A percentile compares a stretch with the other conserved stretches of the same genome.
Conservation (phyloP, 2,329 filamentous ascomycete species). For the Calonectria henricotiae region DNA sequence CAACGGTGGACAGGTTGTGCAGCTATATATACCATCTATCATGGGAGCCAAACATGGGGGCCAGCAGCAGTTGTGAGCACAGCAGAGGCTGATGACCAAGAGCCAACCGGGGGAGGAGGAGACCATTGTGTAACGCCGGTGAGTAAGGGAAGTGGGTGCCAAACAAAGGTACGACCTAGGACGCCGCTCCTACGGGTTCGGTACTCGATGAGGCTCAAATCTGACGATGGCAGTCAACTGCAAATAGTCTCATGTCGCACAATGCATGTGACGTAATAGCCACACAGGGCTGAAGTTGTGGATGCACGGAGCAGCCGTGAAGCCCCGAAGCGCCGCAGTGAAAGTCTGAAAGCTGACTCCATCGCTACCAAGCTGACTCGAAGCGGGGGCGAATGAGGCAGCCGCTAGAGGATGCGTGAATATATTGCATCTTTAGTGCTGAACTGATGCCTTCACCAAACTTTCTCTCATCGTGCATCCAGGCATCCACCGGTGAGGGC, state of each 20-base stretch:
- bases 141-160: background rate
- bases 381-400: background rate
- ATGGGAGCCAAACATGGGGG: background rate
- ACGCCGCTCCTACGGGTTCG: slow-evolving; percentile 22
- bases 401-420: too few species aligned
- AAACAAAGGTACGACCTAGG: background rate
- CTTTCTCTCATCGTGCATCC: background rate
- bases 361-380: background rate
- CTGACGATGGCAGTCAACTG: slow-evolving; percentile 23
- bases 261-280: slow-evolving; percentile 32
- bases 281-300: slow-evolving; percentile 14
- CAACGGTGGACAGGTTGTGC: background rate
- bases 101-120: background rate
- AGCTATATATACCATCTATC: slow-evolving; percentile 17
- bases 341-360: slow-evolving; percentile 1
- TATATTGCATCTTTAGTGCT: background rate
- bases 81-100: slow-evolving; percentile 12
- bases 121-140: slow-evolving; percentile 12
- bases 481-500: slow-evolving; percentile 1
- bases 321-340: background rate
- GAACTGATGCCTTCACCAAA: background rate
- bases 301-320: background rate
- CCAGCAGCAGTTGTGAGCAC: background rate
- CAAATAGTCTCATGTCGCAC: slow-evolving; percentile 9
- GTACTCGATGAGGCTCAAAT: slow-evolving; percentile 15